These are phyloP conservation scores for Alternaria ventricosa DNA, from an alignment of 2,329 filamentous ascomycete species.

Conservation along the genomic window DNA sequence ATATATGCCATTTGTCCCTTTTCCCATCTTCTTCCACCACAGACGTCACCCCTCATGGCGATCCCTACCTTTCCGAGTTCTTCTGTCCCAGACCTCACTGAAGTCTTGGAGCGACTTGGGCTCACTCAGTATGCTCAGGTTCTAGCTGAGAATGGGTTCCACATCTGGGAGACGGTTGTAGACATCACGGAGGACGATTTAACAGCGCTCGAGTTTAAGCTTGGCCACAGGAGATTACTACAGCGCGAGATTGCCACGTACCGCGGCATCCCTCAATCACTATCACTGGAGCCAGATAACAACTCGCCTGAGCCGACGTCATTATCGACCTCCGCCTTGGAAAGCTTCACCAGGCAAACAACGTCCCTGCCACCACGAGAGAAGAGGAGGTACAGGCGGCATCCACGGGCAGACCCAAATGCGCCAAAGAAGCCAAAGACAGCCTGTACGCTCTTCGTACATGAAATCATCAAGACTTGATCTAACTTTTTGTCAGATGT, in stretches of 20 bases:
- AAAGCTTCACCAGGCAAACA: slow-evolving; percentile 32
- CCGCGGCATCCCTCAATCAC: slow-evolving; percentile 37
- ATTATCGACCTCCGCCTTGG: slow-evolving; percentile 40
- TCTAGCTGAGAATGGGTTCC: slow-evolving; percentile 47
- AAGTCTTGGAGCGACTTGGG: slow-evolving; percentile 42
- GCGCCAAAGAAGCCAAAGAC: slow-evolving; percentile 52
- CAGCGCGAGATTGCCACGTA: slow-evolving; percentile 51
- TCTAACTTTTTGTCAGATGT: slow-evolving; percentile 40
- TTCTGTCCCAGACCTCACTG: slow-evolving; percentile 29
- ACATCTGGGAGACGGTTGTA: slow-evolving; percentile 47
- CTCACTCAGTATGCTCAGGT: slow-evolving; percentile 36
- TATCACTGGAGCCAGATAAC: slow-evolving; percentile 34
- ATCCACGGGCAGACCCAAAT: slow-evolving; percentile 45
- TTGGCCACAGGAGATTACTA: slow-evolving; percentile 48
- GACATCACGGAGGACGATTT: slow-evolving; percentile 52
- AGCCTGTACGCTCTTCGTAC: slow-evolving; percentile 38
- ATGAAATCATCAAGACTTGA: not conserved
- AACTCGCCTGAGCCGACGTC: slow-evolving; percentile 25
- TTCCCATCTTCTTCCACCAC: slow-evolving; percentile 15
- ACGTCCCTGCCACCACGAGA: slow-evolving; percentile 33
- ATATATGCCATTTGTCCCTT: slow-evolving; percentile 22
- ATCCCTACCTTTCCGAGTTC: slow-evolving; percentile 31
- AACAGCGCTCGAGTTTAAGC: slow-evolving; percentile 46
- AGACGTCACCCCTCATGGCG: slow-evolving; percentile 33
- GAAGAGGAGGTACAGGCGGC: slow-evolving; percentile 48